Evolutionary conservation across 768 basidiomycete genomes (phyloP).

Genomic region (Tricholoma sp.): DNA sequence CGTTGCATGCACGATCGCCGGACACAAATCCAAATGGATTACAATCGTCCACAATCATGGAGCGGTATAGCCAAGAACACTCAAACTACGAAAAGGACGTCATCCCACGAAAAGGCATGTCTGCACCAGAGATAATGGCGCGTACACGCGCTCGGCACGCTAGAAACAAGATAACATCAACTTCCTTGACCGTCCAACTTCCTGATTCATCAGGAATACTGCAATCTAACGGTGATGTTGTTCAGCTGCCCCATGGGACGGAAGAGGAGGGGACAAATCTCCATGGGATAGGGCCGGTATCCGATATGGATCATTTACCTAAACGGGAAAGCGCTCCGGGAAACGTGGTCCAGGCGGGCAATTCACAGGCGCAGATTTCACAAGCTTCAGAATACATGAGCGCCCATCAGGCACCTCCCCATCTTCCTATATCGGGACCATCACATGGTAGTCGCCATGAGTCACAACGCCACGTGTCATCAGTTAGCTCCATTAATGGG

Average conservation of each 20-base stretch:
- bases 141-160: slow-evolving; percentile 21
- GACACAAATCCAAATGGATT: slow-evolving; percentile 4
- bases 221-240: not conserved
- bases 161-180: not conserved
- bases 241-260: not conserved
- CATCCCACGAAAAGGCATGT: slow-evolving; percentile 1
- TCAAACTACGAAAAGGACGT: not conserved
- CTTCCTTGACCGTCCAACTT: not conserved
- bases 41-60: not conserved
- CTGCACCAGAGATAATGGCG: slow-evolving; percentile 23
- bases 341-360: not conserved
- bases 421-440: slow-evolving; percentile 1
- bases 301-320: not conserved
- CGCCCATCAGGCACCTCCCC: not conserved
- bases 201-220: not conserved
- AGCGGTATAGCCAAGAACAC: not conserved
- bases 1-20: slow-evolving; percentile 23
- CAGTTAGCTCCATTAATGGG: slow-evolving; percentile 7
- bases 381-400: not conserved
- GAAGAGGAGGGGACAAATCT: not conserved
- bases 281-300: not conserved
- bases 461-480: slow-evolving; percentile 5
- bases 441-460: slow-evolving; percentile 6
- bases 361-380: not conserved
- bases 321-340: not conserved